These are phyloP conservation scores for Arbutus unedo DNA, from an alignment of 148 eudicot species.

Conservation along the genomic window DNA sequence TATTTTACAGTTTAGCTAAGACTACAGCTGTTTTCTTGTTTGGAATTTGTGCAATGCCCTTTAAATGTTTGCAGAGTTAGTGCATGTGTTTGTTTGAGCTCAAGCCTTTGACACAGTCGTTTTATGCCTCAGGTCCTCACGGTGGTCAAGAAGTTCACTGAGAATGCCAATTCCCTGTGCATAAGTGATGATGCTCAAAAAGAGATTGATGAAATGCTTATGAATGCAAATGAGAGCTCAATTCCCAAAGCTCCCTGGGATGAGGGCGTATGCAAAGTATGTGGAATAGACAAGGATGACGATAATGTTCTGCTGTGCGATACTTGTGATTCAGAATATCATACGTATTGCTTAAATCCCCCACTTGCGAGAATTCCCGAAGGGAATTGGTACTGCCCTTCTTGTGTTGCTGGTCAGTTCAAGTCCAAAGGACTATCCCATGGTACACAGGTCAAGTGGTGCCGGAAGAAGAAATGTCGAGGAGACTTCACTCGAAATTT, in stretches of 20 bases:
- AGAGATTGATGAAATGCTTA: conserved; percentile 34
- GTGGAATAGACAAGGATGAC: conserved; percentile 60
- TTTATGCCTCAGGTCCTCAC: conserved; percentile 37
- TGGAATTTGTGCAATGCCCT: not conserved
- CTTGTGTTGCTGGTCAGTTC: conserved; percentile 39
- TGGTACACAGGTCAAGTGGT: conserved; percentile 24
- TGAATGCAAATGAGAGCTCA: conserved; percentile 28
- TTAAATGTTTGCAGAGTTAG: not conserved
- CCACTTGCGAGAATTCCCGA: conserved; percentile 54
- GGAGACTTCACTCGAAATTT: conserved; percentile 32
- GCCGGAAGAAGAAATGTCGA: conserved; percentile 26
- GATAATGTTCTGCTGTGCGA: conserved; percentile 52
- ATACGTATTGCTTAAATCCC: conserved; percentile 54
- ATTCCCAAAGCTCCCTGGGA: conserved; percentile 64
- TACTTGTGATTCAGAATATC: conserved; percentile 60
- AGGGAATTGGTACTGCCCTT: conserved; percentile 62
- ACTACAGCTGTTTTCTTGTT: not conserved
- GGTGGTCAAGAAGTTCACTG: conserved; percentile 32
- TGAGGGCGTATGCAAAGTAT: conserved; percentile 53
- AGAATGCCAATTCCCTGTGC: conserved; percentile 7
- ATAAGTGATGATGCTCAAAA: conserved; percentile 29
- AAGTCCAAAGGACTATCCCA: conserved; percentile 18
- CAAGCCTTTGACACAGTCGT: conserved; percentile 1
- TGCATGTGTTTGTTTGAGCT: not conserved
- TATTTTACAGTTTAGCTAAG: not conserved